phyloP scores from a whole-genome alignment of 2,329 filamentous ascomycete genomes.

The Pseudocercospora cruenta region DNA sequence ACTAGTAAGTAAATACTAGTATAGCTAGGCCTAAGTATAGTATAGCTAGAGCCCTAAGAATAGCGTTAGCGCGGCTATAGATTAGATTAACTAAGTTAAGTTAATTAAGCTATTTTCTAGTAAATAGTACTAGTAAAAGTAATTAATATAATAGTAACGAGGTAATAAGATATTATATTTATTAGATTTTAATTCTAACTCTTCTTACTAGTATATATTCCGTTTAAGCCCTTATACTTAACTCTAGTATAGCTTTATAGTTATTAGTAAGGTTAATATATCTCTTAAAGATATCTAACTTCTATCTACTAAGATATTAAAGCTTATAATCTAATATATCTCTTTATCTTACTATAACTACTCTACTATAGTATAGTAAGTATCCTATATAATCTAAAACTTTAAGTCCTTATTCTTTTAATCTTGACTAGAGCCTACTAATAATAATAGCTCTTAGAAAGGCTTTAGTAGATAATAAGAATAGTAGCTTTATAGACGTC shows the following conservation, averaged over 20 bases:
- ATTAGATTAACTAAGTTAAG: background rate
- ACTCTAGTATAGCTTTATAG: conserved; percentile 6
- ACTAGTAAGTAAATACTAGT: too few species aligned
- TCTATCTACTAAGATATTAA: background rate
- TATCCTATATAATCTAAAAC: background rate
- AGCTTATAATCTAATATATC: background rate
- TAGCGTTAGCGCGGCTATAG: too few species aligned
- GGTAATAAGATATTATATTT: too few species aligned
- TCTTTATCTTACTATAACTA: background rate
- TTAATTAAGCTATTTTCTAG: too few species aligned
- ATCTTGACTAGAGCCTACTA: background rate
- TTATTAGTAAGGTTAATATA: background rate
- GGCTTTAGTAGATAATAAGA: too few species aligned
- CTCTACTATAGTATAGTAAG: background rate
- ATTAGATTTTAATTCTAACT: background rate
- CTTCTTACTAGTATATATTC: background rate
- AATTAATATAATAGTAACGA: too few species aligned
- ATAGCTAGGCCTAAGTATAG: too few species aligned
- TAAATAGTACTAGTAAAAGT: too few species aligned
- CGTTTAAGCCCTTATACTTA: background rate
- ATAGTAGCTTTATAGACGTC: too few species aligned
- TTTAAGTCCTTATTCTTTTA: background rate
- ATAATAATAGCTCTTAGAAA: background rate
- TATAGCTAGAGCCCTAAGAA: too few species aligned
- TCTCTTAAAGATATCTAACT: conserved; percentile 2